Base-by-base conservation (phyloP, 2,329 filamentous ascomycete species). In the Polytolypa hystricis region DNA sequence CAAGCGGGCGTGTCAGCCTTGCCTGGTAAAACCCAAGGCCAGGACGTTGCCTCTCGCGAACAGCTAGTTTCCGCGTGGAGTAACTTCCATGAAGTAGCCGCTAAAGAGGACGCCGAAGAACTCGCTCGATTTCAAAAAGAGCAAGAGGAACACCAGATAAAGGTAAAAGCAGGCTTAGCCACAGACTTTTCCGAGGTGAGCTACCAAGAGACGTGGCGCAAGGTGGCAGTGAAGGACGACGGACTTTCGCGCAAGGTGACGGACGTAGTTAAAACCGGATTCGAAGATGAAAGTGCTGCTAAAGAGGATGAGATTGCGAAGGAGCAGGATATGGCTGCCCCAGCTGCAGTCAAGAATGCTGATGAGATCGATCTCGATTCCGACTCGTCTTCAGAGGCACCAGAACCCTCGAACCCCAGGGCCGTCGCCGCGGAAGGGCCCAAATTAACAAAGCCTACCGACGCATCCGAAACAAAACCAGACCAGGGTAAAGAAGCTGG, bases 301-400 rank as follows among this genome's bases (percentile, higher is more conserved):
- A 38, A 40, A 16, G 7, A 3, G n/a, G 20, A 28, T 6, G 10
- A 38, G 12, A 23, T 21, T 23, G 10, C 16, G 2, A 10, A 17
- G 30, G 14, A 27, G 14, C n/a, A 21, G 11, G 21, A 27, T 30
- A 21, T 32, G 10, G 21, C 4, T 35, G 20, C 18, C 4, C 16
- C n/a, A 14, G 15, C 7, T 5, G 5, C 14, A 16, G 41, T 48
- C 15, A 42, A 42, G 26, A 62, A 62, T 41, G 38, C 51, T 2
- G 64, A 69, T 25, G 66, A 69, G 30, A 63, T 69, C 8, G 55
- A 63, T 18, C 39, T 61, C 16, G 51, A 54, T 27, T 37, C 54
- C 2, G 49, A 54, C 26, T 37, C 33, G 27, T 35, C 34, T 16
- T 40, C 37, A 5, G 42, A 42, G 11, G 30, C 35, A n/a, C 18